Evolutionary conservation across 441 rosid species (phyloP), one percentile per base, ranked within the genome.

Genomic region (Pelargonium fulgidum): DNA sequence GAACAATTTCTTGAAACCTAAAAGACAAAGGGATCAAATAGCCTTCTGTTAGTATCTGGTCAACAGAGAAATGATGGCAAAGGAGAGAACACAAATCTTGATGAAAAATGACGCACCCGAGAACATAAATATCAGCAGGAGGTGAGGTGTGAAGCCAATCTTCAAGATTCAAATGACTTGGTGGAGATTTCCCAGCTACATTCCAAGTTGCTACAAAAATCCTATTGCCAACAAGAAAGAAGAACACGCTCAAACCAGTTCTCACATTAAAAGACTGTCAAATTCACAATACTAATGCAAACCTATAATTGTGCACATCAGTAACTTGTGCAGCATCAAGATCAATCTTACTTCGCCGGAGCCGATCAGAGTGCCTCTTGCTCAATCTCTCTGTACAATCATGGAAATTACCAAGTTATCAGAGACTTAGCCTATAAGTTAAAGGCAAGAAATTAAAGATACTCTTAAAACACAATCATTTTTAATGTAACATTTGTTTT

Each of bases 1-100:
- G 98, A 72, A 92, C 98, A 56, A 94, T 92, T 84, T 94, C 99
- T 82, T 94, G 99, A 84, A 92, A 90, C 72, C 99, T 94, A 79
- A 75, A 68, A 74, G 44, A 58, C 52, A 65, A 26, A 75, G 20
- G 59, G 11, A 9, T 24, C 2, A 64, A 29, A 76, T 58, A 72
- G 66, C 39, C 5, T 73, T 62, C 59, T 64, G 68, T 72, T 26
- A 64, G 13, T 13, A 63, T 41, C 42, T 36, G 20, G 64, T 58
- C 19, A 52, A 20, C 62, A 29, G 39, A 8, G 54, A 66, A 50
- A 67, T 50, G 36, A 29, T 29, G 19, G 3, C 14, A 59, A 29
- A 19, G 9, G 16, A 59, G 54, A 67, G 20, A 20, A 52, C 24
- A 10, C 59, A 67, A 45, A 65, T 24, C 56, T 3, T 16, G 7